Evolutionary conservation across 306 rosid species (phyloP), one percentile per base, ranked within the genome.

Genomic region (Myrica gale): DNA sequence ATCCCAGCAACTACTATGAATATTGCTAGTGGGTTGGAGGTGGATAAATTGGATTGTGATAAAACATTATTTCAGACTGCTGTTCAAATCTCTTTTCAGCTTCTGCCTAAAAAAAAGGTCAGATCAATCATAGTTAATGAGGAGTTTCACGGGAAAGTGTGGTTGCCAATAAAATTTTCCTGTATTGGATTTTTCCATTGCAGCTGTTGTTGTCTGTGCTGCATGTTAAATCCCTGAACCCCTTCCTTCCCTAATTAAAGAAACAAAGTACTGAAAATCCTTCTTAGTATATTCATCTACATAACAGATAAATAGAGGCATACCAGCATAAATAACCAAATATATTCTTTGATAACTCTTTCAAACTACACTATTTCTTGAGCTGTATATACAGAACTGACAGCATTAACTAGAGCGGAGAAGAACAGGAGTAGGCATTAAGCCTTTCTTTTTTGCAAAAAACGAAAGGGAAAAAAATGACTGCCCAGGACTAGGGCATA

Each of bases 401-500:
- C 68, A 7, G 13, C 56, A 73, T 21, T 48, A 21, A 56, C 6
- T 57, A 47, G 44, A 61, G 73, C 23, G 10, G 5, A 21, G 5
- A 53, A 32, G 37, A 62, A n/a, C 1, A 54, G 44, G 39, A 26
- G 48, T 9, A 13, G 39, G 13, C 9, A 52, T 21, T 12, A 77
- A 45, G 8, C 46, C 46, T 23, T 50, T 11, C 13, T 45, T 17
- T 44, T 23, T 15, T 7, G 6, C 21, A 47, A 11, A 58, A 75
- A 58, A 52, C 17, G 13, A 23, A 47, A 43, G 42, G 37, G 37
- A 2, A 32, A 32, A 32, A 32, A 32, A 32, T 32, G 37, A 32
- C 37, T 32, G 37, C 3, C 37, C 37, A 75, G 21, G 39, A 53
- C 44, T 19, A 71, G 66, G 70, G 78, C 85, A 63, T 77, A 95